Base-by-base conservation (phyloP, 371 early-diverging fungal genomes). In the Mucor irregularis region DNA sequence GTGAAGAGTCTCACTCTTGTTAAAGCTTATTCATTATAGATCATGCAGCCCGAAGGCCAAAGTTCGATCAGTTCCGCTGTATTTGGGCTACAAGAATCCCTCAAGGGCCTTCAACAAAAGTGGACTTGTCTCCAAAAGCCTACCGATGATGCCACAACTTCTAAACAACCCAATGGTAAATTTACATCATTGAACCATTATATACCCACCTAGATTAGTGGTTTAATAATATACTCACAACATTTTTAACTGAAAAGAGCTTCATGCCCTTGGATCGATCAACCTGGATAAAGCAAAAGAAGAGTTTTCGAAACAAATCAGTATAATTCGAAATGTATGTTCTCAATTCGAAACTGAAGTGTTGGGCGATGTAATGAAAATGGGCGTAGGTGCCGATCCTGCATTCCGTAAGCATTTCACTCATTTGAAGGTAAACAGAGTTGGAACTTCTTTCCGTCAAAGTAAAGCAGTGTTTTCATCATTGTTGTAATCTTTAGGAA, bases 331-430 rank as follows among this genome's bases (percentile, higher is more conserved):
- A 22, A 69, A 80, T 14, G 69, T 80, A 16, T 82, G 84, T 31
- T 74, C 80, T 9, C 81, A 82, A 34, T 84, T 84, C 44, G 82
- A 82, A 43, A 76, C 76, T 7, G 82, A 82, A 55, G 82, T 82
- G 0, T 53, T 83, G 17, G 78, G 80, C n/a, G 82, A 84, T 61
- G 80, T 82, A 7, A 71, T 81, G 54, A 81, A 77, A 37, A 74
- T 78, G 57, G 80, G 84, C 10, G 74, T 71, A 4, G 81, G 82
- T 2, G 78, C 73, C 16, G 77, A 79, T 44, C 69, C 81, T 16
- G 73, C 81, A 2, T 79, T 84, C 44, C 65, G 77, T 16, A 84
- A 80, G 51, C 82, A 84, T 53, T 76, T 82, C 33, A 76, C 80
- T 2, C 73, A 82, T 16, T 66, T 84, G 19, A 84, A 81, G 61